Conservation (phyloP, 306 rosid species). For the Quercus aquifolioides region DNA sequence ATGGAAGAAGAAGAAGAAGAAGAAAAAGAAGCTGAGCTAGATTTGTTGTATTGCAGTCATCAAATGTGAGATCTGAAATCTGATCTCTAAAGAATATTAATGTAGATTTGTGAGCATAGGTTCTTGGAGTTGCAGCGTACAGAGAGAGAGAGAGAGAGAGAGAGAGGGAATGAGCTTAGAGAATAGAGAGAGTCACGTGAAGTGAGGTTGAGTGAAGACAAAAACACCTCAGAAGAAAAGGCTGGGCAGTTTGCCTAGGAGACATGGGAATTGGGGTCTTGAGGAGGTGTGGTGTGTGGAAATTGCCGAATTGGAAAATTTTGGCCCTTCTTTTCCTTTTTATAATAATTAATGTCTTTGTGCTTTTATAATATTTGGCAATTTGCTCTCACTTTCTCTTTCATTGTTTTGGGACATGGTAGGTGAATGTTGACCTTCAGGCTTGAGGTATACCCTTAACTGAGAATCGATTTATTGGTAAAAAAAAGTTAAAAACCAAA, state of each 20-base stretch:
- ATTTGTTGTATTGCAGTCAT: constrained; percentile 1
- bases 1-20: constrained; percentile 26
- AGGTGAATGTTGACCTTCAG: not conserved
- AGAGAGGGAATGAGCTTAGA: not conserved
- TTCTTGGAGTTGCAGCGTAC: constrained; percentile 21
- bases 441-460: not conserved
- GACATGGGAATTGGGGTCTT: too few species aligned
- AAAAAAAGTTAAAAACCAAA: too few species aligned
- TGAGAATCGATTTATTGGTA: not conserved
- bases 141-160: not conserved
- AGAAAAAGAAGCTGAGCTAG: not conserved
- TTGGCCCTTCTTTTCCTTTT: not conserved
- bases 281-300: not conserved
- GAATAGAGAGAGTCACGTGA: constrained; percentile 48
- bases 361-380: not conserved
- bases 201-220: constrained; percentile 33
- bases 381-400: not conserved
- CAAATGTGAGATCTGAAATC: constrained; percentile 34
- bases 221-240: not conserved
- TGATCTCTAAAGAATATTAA: not conserved
- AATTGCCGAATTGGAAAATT: not conserved
- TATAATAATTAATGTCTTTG: not conserved
- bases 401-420: not conserved
- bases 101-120: constrained; percentile 3
- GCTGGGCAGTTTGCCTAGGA: not conserved